Evolutionary conservation across 1,284 basidiomycete genomes (phyloP).

Genomic region (Ceratobasidium sp.): DNA sequence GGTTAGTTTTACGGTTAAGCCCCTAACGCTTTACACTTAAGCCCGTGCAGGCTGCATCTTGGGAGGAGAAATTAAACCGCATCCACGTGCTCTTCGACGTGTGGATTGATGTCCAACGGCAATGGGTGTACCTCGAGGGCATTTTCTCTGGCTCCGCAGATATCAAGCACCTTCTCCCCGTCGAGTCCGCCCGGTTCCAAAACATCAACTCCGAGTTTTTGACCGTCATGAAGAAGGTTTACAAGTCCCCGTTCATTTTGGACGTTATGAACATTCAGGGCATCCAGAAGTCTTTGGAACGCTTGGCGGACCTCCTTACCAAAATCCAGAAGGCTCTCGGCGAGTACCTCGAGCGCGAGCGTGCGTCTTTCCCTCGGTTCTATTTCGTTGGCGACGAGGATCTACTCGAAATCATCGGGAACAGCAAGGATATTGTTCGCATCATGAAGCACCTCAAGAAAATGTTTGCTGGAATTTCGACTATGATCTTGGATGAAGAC

Average conservation of each 20-base stretch:
- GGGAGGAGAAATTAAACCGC: constrained; percentile 95
- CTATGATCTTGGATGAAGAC: constrained; percentile 90
- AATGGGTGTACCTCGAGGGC: constrained; percentile 99
- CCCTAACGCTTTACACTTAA: constrained; percentile 48
- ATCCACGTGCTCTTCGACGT: constrained; percentile 98
- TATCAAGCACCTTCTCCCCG: constrained; percentile 97
- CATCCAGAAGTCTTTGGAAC: constrained; percentile 97
- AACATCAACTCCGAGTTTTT: constrained; percentile 99
- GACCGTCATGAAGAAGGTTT: constrained; percentile 99
- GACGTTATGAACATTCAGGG: constrained; percentile 97
- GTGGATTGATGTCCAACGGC: constrained; percentile 99
- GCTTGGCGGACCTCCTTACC: constrained; percentile 93
- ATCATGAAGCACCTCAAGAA: constrained; percentile 99
- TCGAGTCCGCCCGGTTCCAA: constrained; percentile 96
- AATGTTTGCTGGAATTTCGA: constrained; percentile 99
- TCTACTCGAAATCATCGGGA: constrained; percentile 98
- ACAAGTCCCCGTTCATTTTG: constrained; percentile 97
- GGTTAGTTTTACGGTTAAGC: constrained; percentile 57
- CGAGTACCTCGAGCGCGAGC: constrained; percentile 98
- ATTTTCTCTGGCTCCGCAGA: constrained; percentile 99
- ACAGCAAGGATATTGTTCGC: constrained; percentile 97
- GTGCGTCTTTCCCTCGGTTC: constrained; percentile 98
- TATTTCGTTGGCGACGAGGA: constrained; percentile 99
- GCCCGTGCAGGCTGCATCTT: constrained; percentile 76
- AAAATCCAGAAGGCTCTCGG: constrained; percentile 99